Base-by-base conservation (phyloP, 2,329 filamentous ascomycete genomes). In the Penicillium sp. region DNA sequence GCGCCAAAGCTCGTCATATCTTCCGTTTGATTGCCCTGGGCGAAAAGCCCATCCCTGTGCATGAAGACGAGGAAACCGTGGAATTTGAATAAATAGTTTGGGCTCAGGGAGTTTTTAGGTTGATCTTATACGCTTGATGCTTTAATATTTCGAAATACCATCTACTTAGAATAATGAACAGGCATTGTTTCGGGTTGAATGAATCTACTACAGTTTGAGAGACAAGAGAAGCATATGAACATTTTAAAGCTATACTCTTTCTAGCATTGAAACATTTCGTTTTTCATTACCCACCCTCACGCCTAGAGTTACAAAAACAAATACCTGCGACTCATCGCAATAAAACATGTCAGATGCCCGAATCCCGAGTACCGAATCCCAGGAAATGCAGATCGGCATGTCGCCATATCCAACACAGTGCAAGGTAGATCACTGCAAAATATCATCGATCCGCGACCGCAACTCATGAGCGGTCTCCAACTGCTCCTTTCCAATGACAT, bases 21-120 rank as follows among this genome's bases (percentile, higher is more conserved):
- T 80, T 81, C 70, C 77, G 78, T n/a, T 70, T 81, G 27, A 72
- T 72, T 60, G 76, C 77, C 9, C 72, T 81, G 67, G 77, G 73
- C 18, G 79, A 81, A 65, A 75, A 79, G 56, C 79, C 79, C 2
- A 75, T 80, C 52, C 76, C 78, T 5, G 76, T 77, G 34, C 69
- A 70, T 46, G 66, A 71, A 43, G 62, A 71, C 44, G 66, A 67
- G 31, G 66, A 66, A 50, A 57, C 56, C 27, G 50, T 34, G 5
- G 29, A 41, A 21, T 40, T 55, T 34, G 48, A 52, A 54, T 53
- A 53, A 40, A 53, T 4, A 31, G 36, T 38, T 18, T 18, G 47
- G 42, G 18, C 61, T 27, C 8, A 8, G 24, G 24, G 24, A 27
- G 24, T 27, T 27, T 27, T 6, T n/a, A n/a, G 5, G 24, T 27